Conservation (phyloP, 2,329 filamentous ascomycete species). For the Exophiala spinifera region DNA sequence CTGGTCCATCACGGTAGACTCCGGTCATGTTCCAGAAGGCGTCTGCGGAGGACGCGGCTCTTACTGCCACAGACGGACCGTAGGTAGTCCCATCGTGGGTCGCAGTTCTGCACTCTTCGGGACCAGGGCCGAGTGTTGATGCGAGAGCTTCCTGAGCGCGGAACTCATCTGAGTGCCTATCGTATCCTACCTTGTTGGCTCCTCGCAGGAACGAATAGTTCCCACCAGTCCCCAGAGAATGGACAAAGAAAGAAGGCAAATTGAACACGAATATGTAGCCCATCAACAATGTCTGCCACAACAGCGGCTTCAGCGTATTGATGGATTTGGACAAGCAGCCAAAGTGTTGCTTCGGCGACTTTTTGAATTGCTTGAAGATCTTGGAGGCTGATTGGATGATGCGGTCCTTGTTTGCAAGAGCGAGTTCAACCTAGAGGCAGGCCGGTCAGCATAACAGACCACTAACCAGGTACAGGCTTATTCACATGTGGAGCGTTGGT, state of each 20-base stretch:
- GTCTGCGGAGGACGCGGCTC: conserved; percentile 40
- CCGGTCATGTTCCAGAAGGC: conserved; percentile 49
- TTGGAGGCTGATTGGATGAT: conserved; percentile 45
- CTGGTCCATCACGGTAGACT: conserved; percentile 54
- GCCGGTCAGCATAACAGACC: neutral
- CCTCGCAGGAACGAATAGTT: conserved; percentile 48
- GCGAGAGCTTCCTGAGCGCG: conserved; percentile 49
- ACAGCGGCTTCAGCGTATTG: conserved; percentile 45
- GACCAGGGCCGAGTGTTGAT: conserved; percentile 50
- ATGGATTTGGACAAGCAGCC: conserved; percentile 46
- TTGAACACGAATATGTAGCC: conserved; percentile 57
- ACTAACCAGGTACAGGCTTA: conserved; percentile 6
- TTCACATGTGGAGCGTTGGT: conserved; percentile 54
- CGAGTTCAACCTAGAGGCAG: conserved; percentile 39
- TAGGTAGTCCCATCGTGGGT: conserved; percentile 34
- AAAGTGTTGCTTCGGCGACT: conserved; percentile 43
- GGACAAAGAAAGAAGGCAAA: conserved; percentile 46
- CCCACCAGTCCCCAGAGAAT: conserved; percentile 46
- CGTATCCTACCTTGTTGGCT: conserved; percentile 40
- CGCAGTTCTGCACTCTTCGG: conserved; percentile 41
- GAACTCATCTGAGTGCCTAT: conserved; percentile 35
- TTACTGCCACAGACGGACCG: conserved; percentile 40
- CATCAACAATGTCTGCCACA: conserved; percentile 49
- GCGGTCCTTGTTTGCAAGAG: conserved; percentile 42
- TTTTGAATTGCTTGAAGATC: conserved; percentile 50